A percentile compares a stretch with the other conserved stretches of the same genome.
Evolutionary conservation across 1,284 basidiomycete genomes (phyloP).

Genomic region (Megacollybia platyphylla): DNA sequence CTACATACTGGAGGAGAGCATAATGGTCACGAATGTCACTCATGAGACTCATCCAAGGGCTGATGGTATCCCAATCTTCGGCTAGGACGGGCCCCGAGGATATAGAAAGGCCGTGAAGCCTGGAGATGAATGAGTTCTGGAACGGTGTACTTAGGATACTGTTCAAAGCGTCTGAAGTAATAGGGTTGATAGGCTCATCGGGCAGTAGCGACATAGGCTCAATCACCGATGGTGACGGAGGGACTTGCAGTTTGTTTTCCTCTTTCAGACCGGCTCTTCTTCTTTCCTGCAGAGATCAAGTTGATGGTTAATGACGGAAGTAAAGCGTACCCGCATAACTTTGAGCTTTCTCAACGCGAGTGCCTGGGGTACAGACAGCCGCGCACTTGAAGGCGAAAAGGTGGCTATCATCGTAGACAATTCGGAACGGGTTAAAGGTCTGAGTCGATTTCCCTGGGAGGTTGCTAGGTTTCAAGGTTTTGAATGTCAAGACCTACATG

Average conservation of each 20-base stretch:
- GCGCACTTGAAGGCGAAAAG: constrained; percentile 3
- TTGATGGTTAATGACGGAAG: constrained; percentile 1
- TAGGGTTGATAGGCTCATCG: constrained; percentile 17
- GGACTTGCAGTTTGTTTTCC: constrained; percentile 7
- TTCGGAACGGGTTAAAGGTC: constrained; percentile 25
- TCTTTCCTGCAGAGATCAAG: constrained; percentile 19
- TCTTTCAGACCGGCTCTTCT: constrained; percentile 14
- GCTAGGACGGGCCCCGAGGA: constrained; percentile 24
- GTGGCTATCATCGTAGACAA: constrained; percentile 15
- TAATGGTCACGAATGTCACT: constrained; percentile 54
- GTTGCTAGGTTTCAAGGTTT: background rate
- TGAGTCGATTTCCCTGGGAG: constrained; percentile 21
- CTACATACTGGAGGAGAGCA: constrained; percentile 35
- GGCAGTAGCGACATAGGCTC: constrained; percentile 10
- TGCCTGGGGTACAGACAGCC: constrained; percentile 16
- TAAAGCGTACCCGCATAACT: constrained; percentile 23
- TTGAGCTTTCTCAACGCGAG: constrained; percentile 35
- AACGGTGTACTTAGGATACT: constrained; percentile 48
- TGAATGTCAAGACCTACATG: constrained; percentile 11
- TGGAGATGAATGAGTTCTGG: constrained; percentile 47
- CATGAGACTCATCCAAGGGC: constrained; percentile 68
- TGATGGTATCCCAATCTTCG: constrained; percentile 56
- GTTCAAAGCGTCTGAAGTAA: constrained; percentile 40
- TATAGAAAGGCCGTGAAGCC: constrained; percentile 30
- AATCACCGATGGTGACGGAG: constrained; percentile 10